phyloP scores from a whole-genome alignment of 164 flowering plant genomes.

The Berberis vulgaris region DNA sequence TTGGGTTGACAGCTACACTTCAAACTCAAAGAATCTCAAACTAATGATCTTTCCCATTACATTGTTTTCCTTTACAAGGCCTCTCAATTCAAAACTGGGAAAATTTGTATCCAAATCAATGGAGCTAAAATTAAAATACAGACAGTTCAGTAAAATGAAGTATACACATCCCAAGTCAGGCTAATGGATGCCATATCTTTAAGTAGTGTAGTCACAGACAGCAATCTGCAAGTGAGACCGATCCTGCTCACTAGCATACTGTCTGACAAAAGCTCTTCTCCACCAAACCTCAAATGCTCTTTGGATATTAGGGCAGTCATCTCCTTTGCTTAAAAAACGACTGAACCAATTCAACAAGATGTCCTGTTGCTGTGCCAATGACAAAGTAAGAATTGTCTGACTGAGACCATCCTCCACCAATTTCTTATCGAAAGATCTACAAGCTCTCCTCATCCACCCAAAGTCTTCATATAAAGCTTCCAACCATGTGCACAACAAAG shows the following conservation, averaged over 20 bases:
- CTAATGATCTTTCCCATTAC: too few relatives aligned
- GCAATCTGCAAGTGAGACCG: conserved; percentile 51
- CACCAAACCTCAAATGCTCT: conserved; percentile 95
- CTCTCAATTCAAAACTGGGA: too few relatives aligned
- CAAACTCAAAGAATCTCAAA: too few relatives aligned
- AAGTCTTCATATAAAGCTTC: conserved; percentile 84
- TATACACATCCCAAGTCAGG: background rate
- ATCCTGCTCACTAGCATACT: conserved; percentile 29
- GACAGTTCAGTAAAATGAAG: background rate
- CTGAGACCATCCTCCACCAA: conserved; percentile 79
- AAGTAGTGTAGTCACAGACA: conserved; percentile 36
- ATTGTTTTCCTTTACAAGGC: too few relatives aligned
- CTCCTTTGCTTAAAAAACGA: conserved; percentile 67
- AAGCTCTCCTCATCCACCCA: conserved; percentile 78
- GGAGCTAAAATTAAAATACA: too few relatives aligned
- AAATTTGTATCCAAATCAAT: too few relatives aligned
- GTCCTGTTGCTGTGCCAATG: conserved; percentile 63
- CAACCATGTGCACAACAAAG: conserved; percentile 72
- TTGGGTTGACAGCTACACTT: too few relatives aligned
- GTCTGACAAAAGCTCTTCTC: conserved; percentile 77
- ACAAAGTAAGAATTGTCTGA: conserved; percentile 77
- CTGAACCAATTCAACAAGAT: conserved; percentile 74
- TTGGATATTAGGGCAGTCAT: conserved; percentile 84
- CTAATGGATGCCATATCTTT: conserved; percentile 8
- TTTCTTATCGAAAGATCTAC: conserved; percentile 60